Evolutionary conservation across 257 asterid species (phyloP).

Genomic region (Solanum neorickii): DNA sequence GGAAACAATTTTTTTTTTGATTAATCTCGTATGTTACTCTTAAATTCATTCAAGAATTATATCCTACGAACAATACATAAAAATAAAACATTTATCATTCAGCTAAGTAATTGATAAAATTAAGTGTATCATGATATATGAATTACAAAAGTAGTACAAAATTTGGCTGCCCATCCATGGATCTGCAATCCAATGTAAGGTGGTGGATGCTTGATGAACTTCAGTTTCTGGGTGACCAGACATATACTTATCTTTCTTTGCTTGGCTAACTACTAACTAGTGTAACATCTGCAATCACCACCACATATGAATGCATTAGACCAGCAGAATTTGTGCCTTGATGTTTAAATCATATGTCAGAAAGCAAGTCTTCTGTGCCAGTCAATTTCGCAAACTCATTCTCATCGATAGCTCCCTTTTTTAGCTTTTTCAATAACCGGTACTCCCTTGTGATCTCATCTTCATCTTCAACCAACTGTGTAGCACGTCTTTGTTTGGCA

Average conservation of each 20-base stretch:
- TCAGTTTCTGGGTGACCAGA: neutral
- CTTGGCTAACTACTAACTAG: neutral
- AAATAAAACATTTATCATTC: neutral
- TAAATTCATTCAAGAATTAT: neutral
- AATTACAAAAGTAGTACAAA: neutral
- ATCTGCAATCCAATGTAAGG: neutral
- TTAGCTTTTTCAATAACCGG: slow-evolving; percentile 66
- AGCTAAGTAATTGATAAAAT: neutral
- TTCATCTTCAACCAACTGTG: slow-evolving; percentile 70
- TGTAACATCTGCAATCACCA: neutral
- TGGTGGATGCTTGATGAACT: neutral
- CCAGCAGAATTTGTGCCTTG: neutral
- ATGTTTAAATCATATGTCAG: neutral
- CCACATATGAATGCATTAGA: neutral
- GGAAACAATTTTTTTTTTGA: neutral
- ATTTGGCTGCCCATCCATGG: neutral
- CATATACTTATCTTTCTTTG: neutral
- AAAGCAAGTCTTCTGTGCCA: slow-evolving; percentile 66
- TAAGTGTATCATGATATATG: neutral
- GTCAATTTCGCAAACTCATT: slow-evolving; percentile 66
- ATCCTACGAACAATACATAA: neutral
- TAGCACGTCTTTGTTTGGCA: slow-evolving; percentile 80
- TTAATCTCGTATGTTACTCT: neutral
- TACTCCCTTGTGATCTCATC: slow-evolving; percentile 69
- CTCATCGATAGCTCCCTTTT: slow-evolving; percentile 62